Base-by-base conservation (phyloP, 176 grass and related monocot species). In the Typha latifolia region DNA sequence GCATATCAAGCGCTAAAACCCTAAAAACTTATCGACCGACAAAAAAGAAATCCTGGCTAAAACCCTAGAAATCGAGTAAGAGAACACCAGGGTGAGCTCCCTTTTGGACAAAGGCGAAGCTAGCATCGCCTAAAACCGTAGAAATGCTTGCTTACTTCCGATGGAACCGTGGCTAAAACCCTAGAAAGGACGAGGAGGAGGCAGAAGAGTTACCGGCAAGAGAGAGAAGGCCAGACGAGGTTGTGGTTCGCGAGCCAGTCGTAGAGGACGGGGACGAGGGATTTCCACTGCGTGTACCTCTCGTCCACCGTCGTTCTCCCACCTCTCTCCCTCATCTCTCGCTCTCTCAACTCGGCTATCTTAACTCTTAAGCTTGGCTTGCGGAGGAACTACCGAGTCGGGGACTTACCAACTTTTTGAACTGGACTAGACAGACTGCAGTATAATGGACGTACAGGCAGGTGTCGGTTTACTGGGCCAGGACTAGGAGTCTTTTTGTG, bases 241-340 rank as follows among this genome's bases (percentile, higher is more conserved):
- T 96, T 91, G 85, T 96, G 88, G 85, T 91, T 86, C 31, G 85
- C 76, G 66, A 96, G 84, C 93, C 88, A 96, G 75, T 96, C 93
- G 72, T 96, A 91, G 75, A 96, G 82, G 49, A 89, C 80, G 1
- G 93, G 92, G 72, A 96, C 77, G 31, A 86, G 85, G 56, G 88
- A 89, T 51, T 96, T 96, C 88, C 93, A 96, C 71, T 86, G 85
- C 72, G 77, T 68, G 69, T 96, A 92, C 63, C 77, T 65, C 68
- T 96, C 82, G 66, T 96, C 85, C 53, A 92, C 80, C 63, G 80
- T 77, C 83, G 82, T 77, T 6, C 76, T 27, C 59, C 50, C 75
- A 23, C 81, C 76, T 49, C 74, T 85, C 50, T 91, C 78, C 74
- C 64, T 88, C 92, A 86, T 78, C 69, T 70, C 61, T 69, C 66